A percentile compares a stretch with the other conserved stretches of the same genome.
Conservation (phyloP, 441 rosid genomes). For the Jatropha podagrica region DNA sequence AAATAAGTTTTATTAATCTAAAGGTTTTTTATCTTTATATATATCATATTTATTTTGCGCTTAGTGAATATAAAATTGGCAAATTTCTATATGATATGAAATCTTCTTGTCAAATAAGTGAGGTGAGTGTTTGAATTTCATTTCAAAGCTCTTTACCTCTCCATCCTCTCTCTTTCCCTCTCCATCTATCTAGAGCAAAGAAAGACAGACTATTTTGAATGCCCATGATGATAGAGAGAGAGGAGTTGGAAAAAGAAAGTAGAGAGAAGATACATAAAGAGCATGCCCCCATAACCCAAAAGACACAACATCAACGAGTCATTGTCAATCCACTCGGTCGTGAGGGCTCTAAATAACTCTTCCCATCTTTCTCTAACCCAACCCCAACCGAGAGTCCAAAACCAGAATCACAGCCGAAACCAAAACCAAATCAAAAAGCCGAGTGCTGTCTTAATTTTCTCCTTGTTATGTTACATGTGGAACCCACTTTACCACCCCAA, state of each 20-base stretch:
- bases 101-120: conserved; percentile 21
- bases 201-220: no score
- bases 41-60: no score
- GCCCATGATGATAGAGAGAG: no score
- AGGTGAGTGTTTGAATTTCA: conserved; percentile 20
- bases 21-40: no score
- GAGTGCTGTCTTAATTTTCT: no score
- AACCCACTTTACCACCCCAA: conserved; percentile 22
- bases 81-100: no score
- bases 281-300: conserved; percentile 34
- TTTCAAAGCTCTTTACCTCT: neutral
- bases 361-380: neutral
- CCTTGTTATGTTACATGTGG: neutral
- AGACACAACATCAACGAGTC: conserved; percentile 30
- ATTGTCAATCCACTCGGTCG: conserved; percentile 39
- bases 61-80: no score
- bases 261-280: conserved; percentile 6
- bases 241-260: neutral
- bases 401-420: neutral
- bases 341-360: neutral
- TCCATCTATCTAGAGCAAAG: neutral
- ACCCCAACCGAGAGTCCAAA: neutral
- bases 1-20: no score
- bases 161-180: neutral
- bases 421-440: no score